Base-by-base conservation (phyloP, 805 yeast species). In the Pichia paraexigua region DNA sequence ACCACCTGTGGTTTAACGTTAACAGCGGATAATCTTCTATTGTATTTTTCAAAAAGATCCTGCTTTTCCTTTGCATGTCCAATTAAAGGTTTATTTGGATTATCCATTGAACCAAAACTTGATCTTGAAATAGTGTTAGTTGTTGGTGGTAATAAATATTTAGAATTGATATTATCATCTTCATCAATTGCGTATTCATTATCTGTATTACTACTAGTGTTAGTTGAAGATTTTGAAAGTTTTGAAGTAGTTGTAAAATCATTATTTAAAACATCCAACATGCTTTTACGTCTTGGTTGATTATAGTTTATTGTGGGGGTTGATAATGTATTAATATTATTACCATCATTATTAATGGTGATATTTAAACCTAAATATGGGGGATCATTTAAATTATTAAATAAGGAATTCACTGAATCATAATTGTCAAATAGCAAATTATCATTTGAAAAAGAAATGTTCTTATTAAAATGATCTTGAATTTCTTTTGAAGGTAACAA, bases 21-120 rank as follows among this genome's bases (percentile, higher is more conserved):
- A 12, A 59, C 60, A n/a, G 63, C 56, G n/a, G 63, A 57, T 56
- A 65, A 55, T 40, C 68, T 56, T 27, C 67, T 48, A 25, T 65
- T 58, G 49, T 66, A 66, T 43, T 63, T 64, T 20, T 64, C 69
- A 45, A 66, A 59, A 18, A 66, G 56, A n/a, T 65, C 57, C 24
- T 51, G 45, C 32, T 51, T 57, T 20, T 58, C 56, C 21, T 46
- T 48, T 17, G 42, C 56, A n/a, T 42, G 41, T 15, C 20, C 47
- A 3, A 25, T 17, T 22, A 43, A 44, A 13, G 47, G 46, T 20
- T 41, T 27, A 35, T 43, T 46, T 18, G 50, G 44, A 20, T 46
- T 43, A 18, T 46, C 53, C 7, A 30, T 13, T 12, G 35, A 30
- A 13, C 35, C 35, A 30, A 30, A 30, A 30, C 35, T 30, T 2